Evolutionary conservation across 2,329 filamentous ascomycete genomes (phyloP).

Genomic region (Hypoxylon sp.): DNA sequence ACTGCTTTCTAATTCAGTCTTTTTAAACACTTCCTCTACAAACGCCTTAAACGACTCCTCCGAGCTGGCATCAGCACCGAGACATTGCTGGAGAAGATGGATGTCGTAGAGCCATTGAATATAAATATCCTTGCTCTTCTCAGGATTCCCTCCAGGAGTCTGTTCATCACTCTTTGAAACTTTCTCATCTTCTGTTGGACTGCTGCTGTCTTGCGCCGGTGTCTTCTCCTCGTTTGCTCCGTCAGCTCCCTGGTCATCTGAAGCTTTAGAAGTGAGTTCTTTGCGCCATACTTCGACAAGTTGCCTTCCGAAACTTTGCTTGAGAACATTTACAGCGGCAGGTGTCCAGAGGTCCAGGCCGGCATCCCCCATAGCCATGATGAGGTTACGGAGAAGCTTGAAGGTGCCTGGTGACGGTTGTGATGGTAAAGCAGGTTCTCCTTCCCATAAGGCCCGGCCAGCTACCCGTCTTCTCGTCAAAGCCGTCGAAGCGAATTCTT

Average conservation of each 20-base stretch:
- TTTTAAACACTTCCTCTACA: slow-evolving; percentile 60
- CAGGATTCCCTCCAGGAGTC: slow-evolving; percentile 8
- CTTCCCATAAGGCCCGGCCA: slow-evolving; percentile 83
- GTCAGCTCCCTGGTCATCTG: slow-evolving; percentile 40
- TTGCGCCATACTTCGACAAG: slow-evolving; percentile 65
- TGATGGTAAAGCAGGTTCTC: slow-evolving; percentile 77
- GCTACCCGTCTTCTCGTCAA: slow-evolving; percentile 64
- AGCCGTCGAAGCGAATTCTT: slow-evolving; percentile 59
- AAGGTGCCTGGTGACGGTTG: slow-evolving; percentile 84
- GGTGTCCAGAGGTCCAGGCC: slow-evolving; percentile 88
- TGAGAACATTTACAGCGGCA: slow-evolving; percentile 73
- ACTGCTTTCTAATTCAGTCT: slow-evolving; percentile 64
- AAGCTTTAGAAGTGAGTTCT: slow-evolving; percentile 54
- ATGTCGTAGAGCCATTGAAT: slow-evolving; percentile 75
- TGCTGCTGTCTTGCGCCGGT: slow-evolving; percentile 36
- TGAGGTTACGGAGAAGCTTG: slow-evolving; percentile 75
- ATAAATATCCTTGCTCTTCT: slow-evolving; percentile 61
- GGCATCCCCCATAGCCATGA: slow-evolving; percentile 74
- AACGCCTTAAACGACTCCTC: slow-evolving; percentile 59
- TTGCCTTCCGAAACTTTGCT: slow-evolving; percentile 65
- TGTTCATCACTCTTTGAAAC: slow-evolving; percentile 31
- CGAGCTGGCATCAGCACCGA: slow-evolving; percentile 53
- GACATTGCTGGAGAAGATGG: slow-evolving; percentile 62
- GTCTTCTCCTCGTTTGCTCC: slow-evolving; percentile 33
- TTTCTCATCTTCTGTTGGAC: slow-evolving; percentile 34